phyloP scores from a whole-genome alignment of 768 basidiomycete species.

The Tricholoma sp. region DNA sequence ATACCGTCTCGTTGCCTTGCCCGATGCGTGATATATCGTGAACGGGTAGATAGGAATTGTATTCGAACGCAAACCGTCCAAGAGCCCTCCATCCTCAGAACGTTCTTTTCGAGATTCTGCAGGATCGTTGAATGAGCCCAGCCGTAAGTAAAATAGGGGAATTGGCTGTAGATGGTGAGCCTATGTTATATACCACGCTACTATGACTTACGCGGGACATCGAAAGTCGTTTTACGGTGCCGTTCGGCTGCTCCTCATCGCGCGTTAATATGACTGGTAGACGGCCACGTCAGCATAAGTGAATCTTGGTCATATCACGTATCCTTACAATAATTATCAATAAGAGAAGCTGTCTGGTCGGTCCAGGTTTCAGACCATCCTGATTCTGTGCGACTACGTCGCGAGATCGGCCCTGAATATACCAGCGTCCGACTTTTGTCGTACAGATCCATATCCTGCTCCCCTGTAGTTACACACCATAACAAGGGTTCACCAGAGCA shows the following conservation, averaged over 20 bases:
- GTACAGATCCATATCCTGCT: constrained; percentile 78
- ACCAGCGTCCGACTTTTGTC: constrained; percentile 71
- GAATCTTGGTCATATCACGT: not conserved
- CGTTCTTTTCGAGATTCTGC: constrained; percentile 63
- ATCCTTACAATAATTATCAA: constrained; percentile 73
- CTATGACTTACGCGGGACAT: constrained; percentile 55
- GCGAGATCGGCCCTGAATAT: constrained; percentile 57
- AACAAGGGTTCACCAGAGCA: not conserved
- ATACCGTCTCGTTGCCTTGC: constrained; percentile 53
- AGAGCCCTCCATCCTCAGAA: constrained; percentile 49
- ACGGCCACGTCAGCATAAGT: constrained; percentile 3
- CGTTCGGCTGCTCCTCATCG: constrained; percentile 51
- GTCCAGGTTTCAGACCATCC: constrained; percentile 73
- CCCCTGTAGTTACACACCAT: not conserved
- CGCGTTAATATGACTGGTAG: constrained; percentile 60
- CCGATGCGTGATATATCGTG: constrained; percentile 66
- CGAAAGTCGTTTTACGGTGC: constrained; percentile 44
- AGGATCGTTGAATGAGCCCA: constrained; percentile 56
- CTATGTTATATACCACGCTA: not conserved
- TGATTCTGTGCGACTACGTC: constrained; percentile 58
- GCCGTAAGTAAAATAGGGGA: constrained; percentile 70
- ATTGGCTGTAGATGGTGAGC: constrained; percentile 52
- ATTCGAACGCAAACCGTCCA: constrained; percentile 50
- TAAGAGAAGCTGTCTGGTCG: constrained; percentile 58
- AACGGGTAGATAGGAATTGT: constrained; percentile 66